Base-by-base conservation (phyloP, 1,284 basidiomycete genomes). In the Quambalaria eucalypti region DNA sequence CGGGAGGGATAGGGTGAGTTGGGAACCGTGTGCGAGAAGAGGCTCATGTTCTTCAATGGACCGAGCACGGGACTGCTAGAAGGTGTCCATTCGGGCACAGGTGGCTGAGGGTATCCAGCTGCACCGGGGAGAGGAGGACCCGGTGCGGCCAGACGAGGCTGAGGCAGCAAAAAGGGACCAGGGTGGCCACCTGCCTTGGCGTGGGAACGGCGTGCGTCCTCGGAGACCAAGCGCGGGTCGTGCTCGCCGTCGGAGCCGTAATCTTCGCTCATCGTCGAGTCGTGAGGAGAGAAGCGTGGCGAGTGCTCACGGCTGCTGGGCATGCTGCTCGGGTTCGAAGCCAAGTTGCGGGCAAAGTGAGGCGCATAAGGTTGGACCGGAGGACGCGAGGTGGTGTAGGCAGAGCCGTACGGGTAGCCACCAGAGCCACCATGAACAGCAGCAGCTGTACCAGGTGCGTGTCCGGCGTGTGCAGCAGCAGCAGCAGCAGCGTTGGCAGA, bases 41-140 rank as follows among this genome's bases (percentile, higher is more conserved):
- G 51, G 50, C 64, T 69, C 71, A 74, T 72, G 55, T 63, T 72
- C 44, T 69, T 65, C 47, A 74, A 54, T 36, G 72, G 69, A 25
- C 69, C 72, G 4, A 74, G 66, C 7, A 74, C 72, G 47, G 72
- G 72, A 39, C 68, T 70, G 54, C 69, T 66, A 40, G 68, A 71
- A 10, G 72, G 72, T 8, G 72, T 74, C 64, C 66, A 73, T 47
- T 71, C 56, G 3, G 69, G 44, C 12, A 28, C 46, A 23, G n/a
- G 26, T 21, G 25, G n/a, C 54, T 51, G 44, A 49, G 60, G 19
- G 49, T 33, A n/a, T 48, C 53, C 21, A 4, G 21, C 50, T 25
- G 48, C 19, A 16, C 50, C 46, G 6, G 55, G 55, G 2, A 55
- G 40, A n/a, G 56, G 47, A 4, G 42, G 42, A 14, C 42, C 42